Evolutionary conservation across 768 basidiomycete genomes (phyloP), one percentile per base, ranked within the genome.

Genomic region (Suillus plorans): DNA sequence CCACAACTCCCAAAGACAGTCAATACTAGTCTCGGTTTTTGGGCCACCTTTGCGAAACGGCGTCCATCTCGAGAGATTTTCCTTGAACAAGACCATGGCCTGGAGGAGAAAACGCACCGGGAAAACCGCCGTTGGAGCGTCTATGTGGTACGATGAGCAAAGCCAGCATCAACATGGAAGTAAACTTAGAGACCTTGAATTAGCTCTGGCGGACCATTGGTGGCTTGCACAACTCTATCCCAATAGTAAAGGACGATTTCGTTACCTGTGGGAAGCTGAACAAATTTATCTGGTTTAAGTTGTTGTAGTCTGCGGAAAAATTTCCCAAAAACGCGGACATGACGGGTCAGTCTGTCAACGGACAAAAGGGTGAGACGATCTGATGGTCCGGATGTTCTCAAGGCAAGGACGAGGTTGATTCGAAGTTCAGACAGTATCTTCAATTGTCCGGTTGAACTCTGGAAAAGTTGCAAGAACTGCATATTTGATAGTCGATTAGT

Each of bases 1-100:
- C 20, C 39, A 34, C 60, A 53, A 25, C 8, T 57, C 50, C 22
- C 39, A 60, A 34, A 42, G 62, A 61, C 36, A 36, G 45, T 41
- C 67, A 83, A 25, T 71, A 89, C 90, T 82, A 66, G 85, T 85
- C 68, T 82, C 80, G 66, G 89, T 91, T 36, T 80, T 73, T 4
- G 80, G 80, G 2, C 89, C 89, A 67, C 85, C 83, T 69, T 85
- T 86, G 63, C 85, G 84, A 22, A 80, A 74, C 4, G 89, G 87
- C 0, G 89, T 83, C 92, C 92, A 95, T 71, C 88, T 89, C 10
- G 86, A 82, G 28, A 95, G 81, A 67, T 85, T 91, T 64, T 94
- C 93, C 69, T 90, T 92, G 78, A 95, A 94, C 10, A 95, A 77
- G 7, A 91, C 89, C 87, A 95, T 89, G 3, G 89, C 90, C 71